Evolutionary conservation across 805 yeast genomes (phyloP).

Genomic region (Kurtzmaniella cleridarum): DNA sequence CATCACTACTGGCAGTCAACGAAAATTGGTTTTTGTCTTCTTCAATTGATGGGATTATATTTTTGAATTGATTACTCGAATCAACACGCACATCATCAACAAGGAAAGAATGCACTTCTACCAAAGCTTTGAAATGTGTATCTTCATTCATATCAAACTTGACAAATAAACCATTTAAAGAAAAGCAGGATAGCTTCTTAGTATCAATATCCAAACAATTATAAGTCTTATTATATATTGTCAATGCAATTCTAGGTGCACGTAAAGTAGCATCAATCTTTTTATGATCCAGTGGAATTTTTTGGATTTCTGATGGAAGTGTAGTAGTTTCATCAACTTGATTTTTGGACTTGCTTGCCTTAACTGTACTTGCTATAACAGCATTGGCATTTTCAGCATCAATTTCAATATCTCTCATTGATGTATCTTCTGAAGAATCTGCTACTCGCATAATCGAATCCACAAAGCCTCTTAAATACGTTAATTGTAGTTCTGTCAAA

Average conservation of each 20-base stretch:
- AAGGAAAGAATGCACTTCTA: conserved; percentile 66
- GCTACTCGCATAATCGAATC: conserved; percentile 55
- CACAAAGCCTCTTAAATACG: conserved; percentile 49
- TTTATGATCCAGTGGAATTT: conserved; percentile 23
- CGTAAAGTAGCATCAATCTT: conserved; percentile 46
- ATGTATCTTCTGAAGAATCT: conserved; percentile 30
- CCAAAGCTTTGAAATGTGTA: conserved; percentile 52
- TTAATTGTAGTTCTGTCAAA: conserved; percentile 69
- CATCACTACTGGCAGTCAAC: conserved; percentile 45
- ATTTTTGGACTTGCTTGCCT: conserved; percentile 5
- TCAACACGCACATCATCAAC: conserved; percentile 67
- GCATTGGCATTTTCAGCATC: conserved; percentile 67
- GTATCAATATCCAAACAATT: conserved; percentile 27
- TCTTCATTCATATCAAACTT: conserved; percentile 47
- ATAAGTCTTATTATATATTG: conserved; percentile 51
- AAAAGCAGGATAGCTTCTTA: conserved; percentile 28
- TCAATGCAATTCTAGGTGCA: conserved; percentile 60
- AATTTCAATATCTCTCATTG: conserved; percentile 45
- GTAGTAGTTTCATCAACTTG: neutral
- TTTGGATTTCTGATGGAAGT: neutral
- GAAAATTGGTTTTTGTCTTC: conserved; percentile 67
- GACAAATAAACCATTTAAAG: conserved; percentile 55
- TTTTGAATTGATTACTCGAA: conserved; percentile 65
- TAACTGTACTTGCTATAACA: conserved; percentile 21
- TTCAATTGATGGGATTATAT: conserved; percentile 68